Evolutionary conservation across 192 early-diverging fungal genomes (phyloP), one percentile per base, ranked within the genome.

Genomic region (Rhizophagus clarus): DNA sequence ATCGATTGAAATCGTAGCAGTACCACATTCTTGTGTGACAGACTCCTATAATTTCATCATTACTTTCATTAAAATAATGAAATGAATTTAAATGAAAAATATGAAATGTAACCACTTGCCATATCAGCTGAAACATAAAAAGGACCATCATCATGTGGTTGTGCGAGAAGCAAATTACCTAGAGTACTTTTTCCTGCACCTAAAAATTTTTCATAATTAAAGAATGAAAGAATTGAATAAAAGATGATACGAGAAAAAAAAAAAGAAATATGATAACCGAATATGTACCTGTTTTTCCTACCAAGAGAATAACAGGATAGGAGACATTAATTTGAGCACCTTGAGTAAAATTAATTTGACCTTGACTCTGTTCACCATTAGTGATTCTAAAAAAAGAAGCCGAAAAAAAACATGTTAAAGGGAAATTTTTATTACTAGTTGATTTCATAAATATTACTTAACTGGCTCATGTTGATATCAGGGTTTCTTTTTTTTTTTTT

Each of bases 151-250:
- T 64, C 75, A 37, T 62, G 1, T 66, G 37, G n/a, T 29, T 45
- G 22, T 14, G 42, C 2, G 31, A 77, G 61, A 62, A 77, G 61
- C 8, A 77, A 31, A 15, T 77, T 77, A 20, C 75, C 75, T 3
- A 77, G 62, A 42, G 75, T 77, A 77, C 61, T 77, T 77, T 77
- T 77, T 62, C 75, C 75, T 20, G 75, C 75, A 63, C 75, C 75
- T 77, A 56, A 28, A 32, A 22, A 56, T 40, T 61, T 31, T 29
- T 32, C 26, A 15, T 72, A 34, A 34, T 74, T 74, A 74, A 74
- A 56, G 56, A 74, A 60, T 14, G 17, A 32, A 29, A 60, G 45
- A 61, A n/a, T n/a, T n/a, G n/a, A n/a, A n/a, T n/a, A n/a, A 31
- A 74, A 56, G 15, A 74, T 26, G 60, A 12, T 0, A 51, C 3